phyloP scores from a whole-genome alignment of 2,329 filamentous ascomycete genomes.

The Diaporthe nobilis region DNA sequence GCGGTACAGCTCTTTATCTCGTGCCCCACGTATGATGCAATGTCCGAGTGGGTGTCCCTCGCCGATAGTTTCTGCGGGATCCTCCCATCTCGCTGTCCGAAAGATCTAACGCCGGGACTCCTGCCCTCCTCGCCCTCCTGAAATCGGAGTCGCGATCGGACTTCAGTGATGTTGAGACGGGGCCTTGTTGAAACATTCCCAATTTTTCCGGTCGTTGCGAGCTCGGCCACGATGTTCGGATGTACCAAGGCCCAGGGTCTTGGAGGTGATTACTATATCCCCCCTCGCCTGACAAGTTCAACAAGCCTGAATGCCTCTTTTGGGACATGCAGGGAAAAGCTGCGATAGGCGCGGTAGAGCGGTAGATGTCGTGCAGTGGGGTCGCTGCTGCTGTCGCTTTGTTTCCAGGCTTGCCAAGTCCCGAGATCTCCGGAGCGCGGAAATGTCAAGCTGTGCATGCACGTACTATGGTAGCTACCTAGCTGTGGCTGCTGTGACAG shows the following conservation, averaged over 20 bases:
- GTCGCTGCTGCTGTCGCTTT: conserved; percentile 12
- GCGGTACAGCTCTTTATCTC: not conserved
- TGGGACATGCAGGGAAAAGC: not conserved
- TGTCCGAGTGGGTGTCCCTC: conserved; percentile 24
- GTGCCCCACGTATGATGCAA: conserved; percentile 41
- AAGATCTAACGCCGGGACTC: conserved; percentile 7
- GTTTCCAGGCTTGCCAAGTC: conserved; percentile 16
- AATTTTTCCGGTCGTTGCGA: conserved; percentile 29
- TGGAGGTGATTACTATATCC: not conserved
- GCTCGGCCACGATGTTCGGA: conserved; percentile 14
- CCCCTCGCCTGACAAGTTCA: not conserved
- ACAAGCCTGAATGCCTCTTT: not conserved
- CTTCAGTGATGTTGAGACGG: conserved; percentile 9
- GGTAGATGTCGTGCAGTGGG: conserved; percentile 19
- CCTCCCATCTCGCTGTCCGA: conserved; percentile 39
- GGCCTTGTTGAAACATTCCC: conserved; percentile 25
- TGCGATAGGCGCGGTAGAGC: conserved; percentile 36
- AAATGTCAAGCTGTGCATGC: conserved; percentile 28
- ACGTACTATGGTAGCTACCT: not conserved
- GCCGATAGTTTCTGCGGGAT: conserved; percentile 26
- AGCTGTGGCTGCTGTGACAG: conserved; percentile 3
- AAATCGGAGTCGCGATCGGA: conserved; percentile 38
- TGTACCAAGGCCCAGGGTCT: conserved; percentile 11
- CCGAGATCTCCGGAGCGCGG: conserved; percentile 31
- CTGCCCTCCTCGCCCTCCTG: conserved; percentile 28